phyloP scores from a whole-genome alignment of 345 rosid genomes.

The Abelmoschus esculentus region DNA sequence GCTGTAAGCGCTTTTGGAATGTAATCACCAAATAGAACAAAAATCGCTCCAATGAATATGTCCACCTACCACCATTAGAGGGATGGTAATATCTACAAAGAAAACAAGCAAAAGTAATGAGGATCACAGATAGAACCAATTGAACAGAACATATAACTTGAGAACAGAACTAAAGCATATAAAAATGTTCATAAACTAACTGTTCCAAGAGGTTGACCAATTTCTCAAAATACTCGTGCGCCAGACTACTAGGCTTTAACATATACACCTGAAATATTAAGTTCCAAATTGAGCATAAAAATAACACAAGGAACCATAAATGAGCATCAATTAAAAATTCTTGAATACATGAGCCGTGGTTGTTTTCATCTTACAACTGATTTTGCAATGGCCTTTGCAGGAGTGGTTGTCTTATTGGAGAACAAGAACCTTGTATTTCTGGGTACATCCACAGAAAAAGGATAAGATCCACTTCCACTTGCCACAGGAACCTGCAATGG shows the following conservation, averaged over 20 bases:
- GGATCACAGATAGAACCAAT: constrained; percentile 7
- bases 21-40: constrained; percentile 65
- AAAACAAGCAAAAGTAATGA: constrained; percentile 4
- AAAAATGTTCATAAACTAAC: constrained; percentile 49
- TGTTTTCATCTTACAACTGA: constrained; percentile 59
- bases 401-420: constrained; percentile 68
- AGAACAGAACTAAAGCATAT: constrained; percentile 12
- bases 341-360: constrained; percentile 6
- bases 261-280: constrained; percentile 65
- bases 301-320: constrained; percentile 11
- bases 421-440: constrained; percentile 90
- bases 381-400: constrained; percentile 84
- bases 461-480: constrained; percentile 90
- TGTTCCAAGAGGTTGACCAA: constrained; percentile 98
- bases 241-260: constrained; percentile 66
- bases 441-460: constrained; percentile 90
- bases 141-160: constrained; percentile 6
- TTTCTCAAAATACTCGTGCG: constrained; percentile 67
- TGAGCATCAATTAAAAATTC: constrained; percentile 18
- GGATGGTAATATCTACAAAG: constrained; percentile 85
- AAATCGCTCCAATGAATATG: constrained; percentile 87
- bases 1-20: constrained; percentile 86
- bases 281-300: constrained; percentile 13
- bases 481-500: constrained; percentile 85
- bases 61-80: constrained; percentile 99